Base-by-base conservation (phyloP, 441 rosid species). In the Omphalea diandra region DNA sequence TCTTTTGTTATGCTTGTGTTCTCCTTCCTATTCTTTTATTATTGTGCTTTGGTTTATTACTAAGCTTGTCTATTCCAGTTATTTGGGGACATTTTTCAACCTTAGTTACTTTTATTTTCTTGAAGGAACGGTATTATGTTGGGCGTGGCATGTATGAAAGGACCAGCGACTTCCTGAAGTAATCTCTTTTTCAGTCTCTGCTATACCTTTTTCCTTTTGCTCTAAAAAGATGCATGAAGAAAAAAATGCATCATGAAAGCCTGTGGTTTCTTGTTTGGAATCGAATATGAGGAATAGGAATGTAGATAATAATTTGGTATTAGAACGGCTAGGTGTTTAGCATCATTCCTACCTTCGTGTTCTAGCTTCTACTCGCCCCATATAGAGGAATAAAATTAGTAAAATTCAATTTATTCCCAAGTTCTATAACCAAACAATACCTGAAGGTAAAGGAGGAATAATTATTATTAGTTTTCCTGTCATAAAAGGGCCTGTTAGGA, bases 131-230 rank as follows among this genome's bases (percentile, higher is more conserved):
- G 14, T 80, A 93, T 75, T 96, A 88, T 74, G 99, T 96, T 62
- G 99, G 99, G 36, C 95, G 95, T 73, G 99, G 93, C 84, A 93
- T 96, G 98, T 93, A 96, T 71, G 99, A 96, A 81, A 85, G 86
- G 82, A 90, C 88, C 69, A 83, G 84, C 20, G 99, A 96, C 77
- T 96, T 85, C 76, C 76, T 90, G 71, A 91, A 83, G 99, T 95
- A 95, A 71, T 65, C 29, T 82, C 78, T 73, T 11, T 35, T 40
- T 68, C 4, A 4, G 10, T 35, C 47, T 68, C 4, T 10, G 10
- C 5, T 15, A 8, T n/a, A 18, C n/a, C 1, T 7, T 4, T 43
- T 18, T 15, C 4, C 8, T 52, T 36, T 3, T n/a, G 27, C 31
- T 1, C 8, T 5, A 20, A 36, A 20, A 22, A 60, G 5, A 58